phyloP scores from a whole-genome alignment of 257 asterid genomes.

The Echites panduratus region DNA sequence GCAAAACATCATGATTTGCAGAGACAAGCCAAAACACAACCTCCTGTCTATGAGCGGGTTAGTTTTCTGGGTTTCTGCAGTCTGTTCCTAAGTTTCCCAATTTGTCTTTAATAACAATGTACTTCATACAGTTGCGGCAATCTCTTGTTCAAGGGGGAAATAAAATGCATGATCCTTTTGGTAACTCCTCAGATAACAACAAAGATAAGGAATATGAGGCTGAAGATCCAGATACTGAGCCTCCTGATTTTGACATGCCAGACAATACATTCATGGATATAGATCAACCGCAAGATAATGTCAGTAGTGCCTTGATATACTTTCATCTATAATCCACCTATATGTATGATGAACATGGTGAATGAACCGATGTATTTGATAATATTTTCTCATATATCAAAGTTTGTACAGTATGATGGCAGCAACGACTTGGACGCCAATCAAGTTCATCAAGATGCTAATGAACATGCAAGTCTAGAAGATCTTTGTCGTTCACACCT shows the following conservation, averaged over 20 bases:
- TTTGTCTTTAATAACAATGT: slow-evolving; percentile 1
- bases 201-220: slow-evolving; percentile 51
- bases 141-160: slow-evolving; percentile 49
- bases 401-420: slow-evolving; percentile 42
- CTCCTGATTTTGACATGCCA: slow-evolving; percentile 56
- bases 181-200: slow-evolving; percentile 26
- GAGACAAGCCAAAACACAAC: slow-evolving; percentile 28
- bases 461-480: slow-evolving; percentile 58
- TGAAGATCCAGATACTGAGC: slow-evolving; percentile 54
- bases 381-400: slow-evolving; percentile 11
- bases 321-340: background rate
- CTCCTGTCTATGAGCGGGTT: slow-evolving; percentile 74
- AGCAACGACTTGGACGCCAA: slow-evolving; percentile 21
- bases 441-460: slow-evolving; percentile 33
- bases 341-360: background rate
- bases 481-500: slow-evolving; percentile 92
- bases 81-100: background rate
- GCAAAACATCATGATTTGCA: slow-evolving; percentile 32
- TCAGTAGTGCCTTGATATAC: slow-evolving; percentile 13
- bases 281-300: slow-evolving; percentile 48
- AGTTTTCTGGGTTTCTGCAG: background rate
- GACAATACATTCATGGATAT: slow-evolving; percentile 31
- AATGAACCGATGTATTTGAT: background rate
- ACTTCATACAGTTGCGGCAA: slow-evolving; percentile 68
- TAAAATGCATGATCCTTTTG: slow-evolving; percentile 29